Conservation (phyloP, 305 asterid genomes). For the Fraxinus ornus region DNA sequence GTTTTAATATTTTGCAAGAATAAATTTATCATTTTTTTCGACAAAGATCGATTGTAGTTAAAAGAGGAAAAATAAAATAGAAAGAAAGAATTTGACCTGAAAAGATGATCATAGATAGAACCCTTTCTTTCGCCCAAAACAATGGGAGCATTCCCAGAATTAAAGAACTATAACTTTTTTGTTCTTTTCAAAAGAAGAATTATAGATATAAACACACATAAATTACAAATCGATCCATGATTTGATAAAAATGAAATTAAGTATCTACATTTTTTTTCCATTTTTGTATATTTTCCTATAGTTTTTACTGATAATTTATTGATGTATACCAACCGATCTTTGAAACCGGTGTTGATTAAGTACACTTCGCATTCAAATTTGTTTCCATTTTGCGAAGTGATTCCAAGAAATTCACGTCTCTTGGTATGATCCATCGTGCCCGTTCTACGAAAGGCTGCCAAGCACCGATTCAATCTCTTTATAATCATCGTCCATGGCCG, state of each 20-base stretch:
- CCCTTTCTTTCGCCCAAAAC: neutral
- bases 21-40: neutral
- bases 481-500: neutral
- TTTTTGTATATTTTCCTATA: neutral
- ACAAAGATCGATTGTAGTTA: neutral
- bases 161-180: neutral
- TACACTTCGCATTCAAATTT: neutral
- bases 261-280: neutral
- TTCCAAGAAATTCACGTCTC: slow-evolving; percentile 26
- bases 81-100: neutral
- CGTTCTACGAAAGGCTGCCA: slow-evolving; percentile 20
- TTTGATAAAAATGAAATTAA: neutral
- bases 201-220: neutral
- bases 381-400: neutral
- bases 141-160: neutral
- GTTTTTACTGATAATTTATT: neutral
- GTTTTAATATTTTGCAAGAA: neutral
- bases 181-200: neutral
- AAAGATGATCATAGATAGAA: neutral
- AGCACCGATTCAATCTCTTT: slow-evolving; percentile 30
- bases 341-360: neutral
- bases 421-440: slow-evolving; percentile 23
- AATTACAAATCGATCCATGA: neutral
- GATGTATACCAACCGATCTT: neutral
- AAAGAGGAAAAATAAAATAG: neutral